Evolutionary conservation across 2,329 filamentous ascomycete species (phyloP).

Genomic region (Diaporthe amygdali): DNA sequence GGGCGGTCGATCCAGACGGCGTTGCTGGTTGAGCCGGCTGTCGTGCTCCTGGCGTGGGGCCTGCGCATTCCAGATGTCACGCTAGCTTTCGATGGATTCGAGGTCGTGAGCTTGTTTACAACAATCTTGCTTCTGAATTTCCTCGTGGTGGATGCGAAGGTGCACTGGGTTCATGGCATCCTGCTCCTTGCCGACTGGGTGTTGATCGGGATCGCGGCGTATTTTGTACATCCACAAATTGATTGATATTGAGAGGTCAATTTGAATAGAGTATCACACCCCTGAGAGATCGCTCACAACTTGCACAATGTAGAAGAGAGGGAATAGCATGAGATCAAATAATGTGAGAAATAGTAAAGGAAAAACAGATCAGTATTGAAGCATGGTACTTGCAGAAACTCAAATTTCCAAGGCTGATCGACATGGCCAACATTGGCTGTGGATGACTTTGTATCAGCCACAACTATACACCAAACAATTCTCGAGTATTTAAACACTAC

Average conservation of each 20-base stretch:
- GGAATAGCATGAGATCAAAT: no score
- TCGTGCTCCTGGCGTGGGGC: slow-evolving; percentile 11
- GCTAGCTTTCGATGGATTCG: slow-evolving; percentile 2
- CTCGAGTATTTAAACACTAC: background rate
- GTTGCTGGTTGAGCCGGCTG: slow-evolving; percentile 8
- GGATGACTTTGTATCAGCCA: no score
- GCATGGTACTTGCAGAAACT: no score
- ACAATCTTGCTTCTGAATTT: slow-evolving; percentile 14
- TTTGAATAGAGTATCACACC: no score
- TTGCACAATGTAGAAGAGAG: no score
- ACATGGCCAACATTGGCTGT: no score
- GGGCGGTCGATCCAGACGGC: slow-evolving; percentile 15
- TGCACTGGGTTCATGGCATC: slow-evolving; percentile 16
- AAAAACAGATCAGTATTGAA: no score
- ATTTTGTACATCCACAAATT: background rate
- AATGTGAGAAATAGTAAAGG: no score
- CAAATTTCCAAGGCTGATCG: no score
- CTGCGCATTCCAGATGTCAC: background rate
- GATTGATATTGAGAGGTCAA: no score
- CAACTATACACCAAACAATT: background rate
- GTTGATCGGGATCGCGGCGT: slow-evolving; percentile 16
- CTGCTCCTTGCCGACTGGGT: slow-evolving; percentile 16
- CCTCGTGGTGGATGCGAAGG: slow-evolving; percentile 9
- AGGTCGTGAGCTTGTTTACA: slow-evolving; percentile 16
- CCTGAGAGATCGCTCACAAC: no score